Evolutionary conservation across 345 rosid genomes (phyloP), one percentile per base, ranked within the genome.

Genomic region (Euphorbia lathyris): DNA sequence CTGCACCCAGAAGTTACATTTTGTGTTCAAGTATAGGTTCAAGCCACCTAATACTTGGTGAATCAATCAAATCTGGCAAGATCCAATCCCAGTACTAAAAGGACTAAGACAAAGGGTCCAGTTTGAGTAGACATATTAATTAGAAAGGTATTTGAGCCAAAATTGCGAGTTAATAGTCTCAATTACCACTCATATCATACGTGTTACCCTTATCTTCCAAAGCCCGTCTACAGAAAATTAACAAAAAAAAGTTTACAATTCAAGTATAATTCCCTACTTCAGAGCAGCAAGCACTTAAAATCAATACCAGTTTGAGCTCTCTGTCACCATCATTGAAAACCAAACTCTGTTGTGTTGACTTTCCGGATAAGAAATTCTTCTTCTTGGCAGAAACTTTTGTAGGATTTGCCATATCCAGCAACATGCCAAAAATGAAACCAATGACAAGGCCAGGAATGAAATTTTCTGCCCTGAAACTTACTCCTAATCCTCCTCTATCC

Each of bases 371-470:
- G 66, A 83, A 86, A 67, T 73, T 89, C 72, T 84, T 86, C 89
- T 81, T 91, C 74, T 68, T 86, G 58, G 81, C 58, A 0, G 62
- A 66, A 43, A 50, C 74, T 65, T 73, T 85, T 20, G 73, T 60
- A 60, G 87, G 96, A 22, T 77, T 85, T 10, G 88, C 63, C 23
- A 93, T 85, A 78, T 93, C 98, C 83, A 84, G 67, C 32, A 93
- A 67, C 83, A 88, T 77, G 55, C 98, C 98, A 5, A 86, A 64
- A 75, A 93, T 84, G 87, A 93, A 91, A 66, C 98, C 98, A 38
- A 91, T 87, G 5, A 91, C 80, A 58, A 93, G 74, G 25, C 97
- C 96, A 1, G 97, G 96, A 70, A 91, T 74, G 72, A 91, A 87
- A 76, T 93, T 93, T 78, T 91, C 92, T 5, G 83, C 79, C 80